Evolutionary conservation across 805 yeast species (phyloP).

Genomic region (Barnettozyma pratensis): DNA sequence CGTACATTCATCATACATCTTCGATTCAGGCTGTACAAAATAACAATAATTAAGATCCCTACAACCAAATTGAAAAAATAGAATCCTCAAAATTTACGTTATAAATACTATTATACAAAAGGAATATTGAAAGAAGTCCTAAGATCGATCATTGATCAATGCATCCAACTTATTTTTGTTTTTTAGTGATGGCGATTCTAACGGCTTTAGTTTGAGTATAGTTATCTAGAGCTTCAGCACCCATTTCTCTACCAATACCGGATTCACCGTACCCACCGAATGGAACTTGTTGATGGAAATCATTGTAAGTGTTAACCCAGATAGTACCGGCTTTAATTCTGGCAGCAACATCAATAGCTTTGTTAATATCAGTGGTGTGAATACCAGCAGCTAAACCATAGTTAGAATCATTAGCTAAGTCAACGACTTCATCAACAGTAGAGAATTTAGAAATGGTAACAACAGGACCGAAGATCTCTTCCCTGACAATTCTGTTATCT

Average conservation of each 20-base stretch:
- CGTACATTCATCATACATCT: no score
- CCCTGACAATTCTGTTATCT: conserved; percentile 63
- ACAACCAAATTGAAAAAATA: neutral
- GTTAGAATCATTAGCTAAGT: conserved; percentile 69
- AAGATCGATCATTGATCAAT: no score
- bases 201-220: conserved; percentile 88
- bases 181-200: conserved; percentile 33
- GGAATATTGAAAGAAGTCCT: neutral
- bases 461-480: conserved; percentile 90
- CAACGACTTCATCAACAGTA: conserved; percentile 76
- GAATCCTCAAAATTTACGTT: neutral
- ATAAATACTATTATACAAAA: neutral
- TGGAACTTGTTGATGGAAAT: conserved; percentile 82
- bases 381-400: conserved; percentile 93
- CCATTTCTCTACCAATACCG: conserved; percentile 93
- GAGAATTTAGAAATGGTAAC: conserved; percentile 78
- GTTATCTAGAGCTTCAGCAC: conserved; percentile 77
- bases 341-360: conserved; percentile 70
- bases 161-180: conserved; percentile 1
- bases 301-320: conserved; percentile 89
- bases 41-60: no score
- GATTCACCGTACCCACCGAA: conserved; percentile 91
- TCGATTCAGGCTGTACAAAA: no score
- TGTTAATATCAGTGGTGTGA: conserved; percentile 70
- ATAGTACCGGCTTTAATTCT: conserved; percentile 82